Conservation (phyloP, 257 asterid species). For the Petrea volubilis region DNA sequence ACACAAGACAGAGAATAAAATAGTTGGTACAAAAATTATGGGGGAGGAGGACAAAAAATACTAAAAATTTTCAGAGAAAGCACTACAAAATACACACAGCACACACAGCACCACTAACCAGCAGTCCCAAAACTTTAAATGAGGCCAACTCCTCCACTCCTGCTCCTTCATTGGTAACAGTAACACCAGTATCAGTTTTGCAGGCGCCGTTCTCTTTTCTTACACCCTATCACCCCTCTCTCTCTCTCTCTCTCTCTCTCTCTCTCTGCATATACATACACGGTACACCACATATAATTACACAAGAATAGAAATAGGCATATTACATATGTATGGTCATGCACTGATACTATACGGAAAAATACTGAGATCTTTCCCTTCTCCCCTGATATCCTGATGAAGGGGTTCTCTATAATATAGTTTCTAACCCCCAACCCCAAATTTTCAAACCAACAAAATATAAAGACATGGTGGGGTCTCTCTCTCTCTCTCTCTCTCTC, state of each 20-base stretch:
- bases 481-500: background rate
- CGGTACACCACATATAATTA: too few relatives aligned
- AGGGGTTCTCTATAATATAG: constrained; percentile 6
- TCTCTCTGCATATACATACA: constrained; percentile 3
- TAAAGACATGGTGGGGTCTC: constrained; percentile 47
- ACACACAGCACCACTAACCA: constrained; percentile 1
- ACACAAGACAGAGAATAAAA: background rate
- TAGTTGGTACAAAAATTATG: background rate
- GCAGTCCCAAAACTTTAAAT: constrained; percentile 29
- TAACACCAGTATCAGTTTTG: constrained; percentile 40
- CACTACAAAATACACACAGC: constrained; percentile 1
- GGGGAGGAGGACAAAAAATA: too few relatives aligned
- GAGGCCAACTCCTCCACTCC: constrained; percentile 32
- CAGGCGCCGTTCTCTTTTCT: constrained; percentile 85
- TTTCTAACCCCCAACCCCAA: background rate
- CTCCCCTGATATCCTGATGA: constrained; percentile 27
- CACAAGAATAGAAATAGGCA: background rate
- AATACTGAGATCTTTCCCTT: constrained; percentile 23
- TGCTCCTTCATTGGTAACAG: constrained; percentile 58
- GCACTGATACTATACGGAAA: background rate
- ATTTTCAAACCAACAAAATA: constrained; percentile 5
- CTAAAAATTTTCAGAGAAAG: too few relatives aligned
- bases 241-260: constrained; percentile 17
- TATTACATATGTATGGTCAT: background rate
- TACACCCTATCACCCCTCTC: constrained; percentile 8